phyloP scores from a whole-genome alignment of 352 stramenopile species.

The Phytophthora macrochlamydospora region DNA sequence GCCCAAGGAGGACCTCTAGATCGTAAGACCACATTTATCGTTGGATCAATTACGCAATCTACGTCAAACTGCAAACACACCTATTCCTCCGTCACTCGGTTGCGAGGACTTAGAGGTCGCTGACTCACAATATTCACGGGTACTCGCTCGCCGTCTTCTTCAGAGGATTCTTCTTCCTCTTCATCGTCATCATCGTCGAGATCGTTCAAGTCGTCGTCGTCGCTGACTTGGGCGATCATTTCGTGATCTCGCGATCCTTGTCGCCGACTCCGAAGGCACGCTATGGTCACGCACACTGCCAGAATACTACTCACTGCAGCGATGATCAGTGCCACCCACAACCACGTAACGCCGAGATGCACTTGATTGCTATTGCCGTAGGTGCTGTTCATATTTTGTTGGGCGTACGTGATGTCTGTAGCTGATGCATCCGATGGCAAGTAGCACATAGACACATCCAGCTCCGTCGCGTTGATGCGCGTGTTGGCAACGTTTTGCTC shows the following conservation, averaged over 20 bases:
- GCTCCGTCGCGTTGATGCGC: constrained; percentile 59
- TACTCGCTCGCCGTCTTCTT: constrained; percentile 16
- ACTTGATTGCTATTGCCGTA: constrained; percentile 15
- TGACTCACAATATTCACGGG: constrained; percentile 25
- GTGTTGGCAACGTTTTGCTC: constrained; percentile 56
- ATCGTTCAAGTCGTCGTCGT: constrained; percentile 55
- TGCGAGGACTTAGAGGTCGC: constrained; percentile 26
- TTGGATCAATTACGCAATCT: background rate
- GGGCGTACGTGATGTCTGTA: constrained; percentile 16
- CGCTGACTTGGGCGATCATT: constrained; percentile 63
- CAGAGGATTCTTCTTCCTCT: constrained; percentile 22
- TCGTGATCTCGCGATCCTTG: constrained; percentile 42
- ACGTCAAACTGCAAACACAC: background rate
- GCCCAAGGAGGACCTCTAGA: background rate
- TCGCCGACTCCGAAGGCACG: constrained; percentile 51
- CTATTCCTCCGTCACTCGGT: constrained; percentile 25
- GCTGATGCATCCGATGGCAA: constrained; percentile 8
- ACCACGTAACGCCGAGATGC: constrained; percentile 38
- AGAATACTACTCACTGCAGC: constrained; percentile 55
- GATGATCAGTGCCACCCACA: constrained; percentile 58
- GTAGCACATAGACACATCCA: constrained; percentile 54
- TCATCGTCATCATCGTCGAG: constrained; percentile 21
- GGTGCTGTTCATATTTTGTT: constrained; percentile 7
- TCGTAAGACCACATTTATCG: background rate
- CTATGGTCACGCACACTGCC: constrained; percentile 50